These are phyloP conservation scores for Apophysomyces elegans DNA, from an alignment of 371 early-diverging fungal genomes.

Conservation along the genomic window DNA sequence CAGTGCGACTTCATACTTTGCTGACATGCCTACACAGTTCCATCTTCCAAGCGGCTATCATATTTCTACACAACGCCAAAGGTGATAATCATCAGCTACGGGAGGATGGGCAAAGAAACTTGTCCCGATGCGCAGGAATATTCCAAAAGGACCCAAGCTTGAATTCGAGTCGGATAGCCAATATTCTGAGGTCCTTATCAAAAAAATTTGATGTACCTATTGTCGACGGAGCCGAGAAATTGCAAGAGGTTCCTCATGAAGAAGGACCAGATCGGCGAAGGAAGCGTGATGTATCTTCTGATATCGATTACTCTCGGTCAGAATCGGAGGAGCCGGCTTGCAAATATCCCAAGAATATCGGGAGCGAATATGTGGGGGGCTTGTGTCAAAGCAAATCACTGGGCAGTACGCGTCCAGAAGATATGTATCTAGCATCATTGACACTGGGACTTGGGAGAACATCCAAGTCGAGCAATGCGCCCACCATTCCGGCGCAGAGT, in stretches of 20 bases:
- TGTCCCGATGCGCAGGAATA: conserved; percentile 27
- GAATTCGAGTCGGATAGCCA: conserved; percentile 16
- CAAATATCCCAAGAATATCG: conserved; percentile 1
- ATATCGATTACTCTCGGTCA: neutral
- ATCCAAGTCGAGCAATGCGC: neutral
- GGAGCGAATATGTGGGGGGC: neutral
- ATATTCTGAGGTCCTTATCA: conserved; percentile 17
- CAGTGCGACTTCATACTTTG: neutral
- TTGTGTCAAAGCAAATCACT: neutral
- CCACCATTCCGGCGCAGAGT: neutral
- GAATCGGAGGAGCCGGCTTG: neutral
- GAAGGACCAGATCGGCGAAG: conserved; percentile 10
- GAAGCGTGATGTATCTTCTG: neutral
- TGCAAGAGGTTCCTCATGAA: neutral
- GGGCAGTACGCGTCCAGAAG: conserved; percentile 24
- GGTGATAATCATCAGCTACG: conserved; percentile 29
- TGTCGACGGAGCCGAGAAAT: conserved; percentile 6
- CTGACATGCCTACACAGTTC: conserved; percentile 22
- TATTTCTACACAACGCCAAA: conserved; percentile 46
- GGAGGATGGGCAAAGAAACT: conserved; percentile 26
- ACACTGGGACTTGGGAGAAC: neutral
- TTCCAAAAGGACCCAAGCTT: conserved; percentile 22
- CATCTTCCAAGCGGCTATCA: conserved; percentile 44
- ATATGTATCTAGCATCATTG: conserved; percentile 21
- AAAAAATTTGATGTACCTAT: conserved; percentile 16